A percentile compares a stretch with the other conserved stretches of the same genome.
Conservation (phyloP, 1,139 yeast species). For the Debaryomyces psychrophilus region DNA sequence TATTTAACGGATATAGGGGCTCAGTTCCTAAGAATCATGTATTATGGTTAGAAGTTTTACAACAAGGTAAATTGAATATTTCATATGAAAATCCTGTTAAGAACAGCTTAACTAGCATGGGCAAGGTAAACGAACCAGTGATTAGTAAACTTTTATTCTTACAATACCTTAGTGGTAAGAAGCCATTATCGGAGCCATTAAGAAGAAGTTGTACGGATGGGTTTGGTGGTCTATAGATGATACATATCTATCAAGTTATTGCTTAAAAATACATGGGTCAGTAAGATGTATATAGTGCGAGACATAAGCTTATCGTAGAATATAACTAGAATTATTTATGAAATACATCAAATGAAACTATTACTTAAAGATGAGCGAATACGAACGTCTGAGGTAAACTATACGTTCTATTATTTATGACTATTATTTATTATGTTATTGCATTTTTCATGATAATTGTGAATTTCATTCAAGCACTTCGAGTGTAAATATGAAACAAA, state of each 20-base stretch:
- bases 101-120: conserved; percentile 41
- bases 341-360: background rate
- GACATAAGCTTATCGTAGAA: background rate
- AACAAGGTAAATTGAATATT: conserved; percentile 50
- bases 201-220: conserved; percentile 40
- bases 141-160: conserved; percentile 58
- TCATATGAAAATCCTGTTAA: conserved; percentile 41
- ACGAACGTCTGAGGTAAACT: background rate
- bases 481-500: conserved; percentile 1
- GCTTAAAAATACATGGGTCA: background rate
- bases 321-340: background rate
- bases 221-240: conserved; percentile 17
- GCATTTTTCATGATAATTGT: background rate
- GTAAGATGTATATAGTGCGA: background rate
- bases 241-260: background rate
- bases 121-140: conserved; percentile 50
- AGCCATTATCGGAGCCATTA: conserved; percentile 57
- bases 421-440: conserved; percentile 1
- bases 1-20: conserved; percentile 54
- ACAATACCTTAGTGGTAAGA: conserved; percentile 61
- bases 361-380: background rate
- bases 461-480: background rate
- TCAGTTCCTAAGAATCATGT: conserved; percentile 68
- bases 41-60: conserved; percentile 51
- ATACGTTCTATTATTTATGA: background rate